A percentile compares a stretch with the other conserved stretches of the same genome.
phyloP scores from a whole-genome alignment of 2,329 filamentous ascomycete species.

The Cladophialophora exuberans region DNA sequence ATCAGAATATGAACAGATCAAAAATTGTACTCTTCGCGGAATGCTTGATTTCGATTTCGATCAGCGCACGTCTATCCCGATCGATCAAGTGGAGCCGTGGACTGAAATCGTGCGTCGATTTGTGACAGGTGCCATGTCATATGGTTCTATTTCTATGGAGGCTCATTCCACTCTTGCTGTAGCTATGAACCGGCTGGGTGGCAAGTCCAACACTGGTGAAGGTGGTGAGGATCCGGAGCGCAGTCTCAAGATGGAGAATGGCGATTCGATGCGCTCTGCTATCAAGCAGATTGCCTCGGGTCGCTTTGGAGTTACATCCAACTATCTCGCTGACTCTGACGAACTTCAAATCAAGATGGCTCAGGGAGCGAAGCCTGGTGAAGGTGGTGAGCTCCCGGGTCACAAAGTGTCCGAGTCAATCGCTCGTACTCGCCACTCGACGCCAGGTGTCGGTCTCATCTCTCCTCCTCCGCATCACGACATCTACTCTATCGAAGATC shows the following conservation, averaged over 20 bases:
- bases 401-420: constrained; percentile 97
- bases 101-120: constrained; percentile 96
- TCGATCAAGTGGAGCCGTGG: constrained; percentile 97
- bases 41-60: constrained; percentile 97
- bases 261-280: constrained; percentile 94
- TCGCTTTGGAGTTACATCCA: constrained; percentile 92
- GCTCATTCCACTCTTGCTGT: constrained; percentile 94
- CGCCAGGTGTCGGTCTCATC: constrained; percentile 92
- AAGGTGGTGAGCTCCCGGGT: constrained; percentile 94
- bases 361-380: constrained; percentile 95
- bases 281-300: constrained; percentile 98
- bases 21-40: constrained; percentile 91
- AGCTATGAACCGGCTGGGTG: constrained; percentile 94
- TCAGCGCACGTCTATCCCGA: constrained; percentile 78
- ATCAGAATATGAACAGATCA: constrained; percentile 93
- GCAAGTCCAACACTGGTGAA: constrained; percentile 97
- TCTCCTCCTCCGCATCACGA: constrained; percentile 96
- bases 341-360: constrained; percentile 99
- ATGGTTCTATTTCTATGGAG: constrained; percentile 98
- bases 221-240: constrained; percentile 95
- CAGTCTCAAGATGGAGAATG: constrained; percentile 82
- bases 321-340: constrained; percentile 92
- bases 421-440: constrained; percentile 92
- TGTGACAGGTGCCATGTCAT: constrained; percentile 97
- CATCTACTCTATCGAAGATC: constrained; percentile 97